Percentiles rank a stretch among this genome's conserved stretches.
Evolutionary conservation across 495 filamentous ascomycete genomes (phyloP).

Genomic region (Xylaria curta): DNA sequence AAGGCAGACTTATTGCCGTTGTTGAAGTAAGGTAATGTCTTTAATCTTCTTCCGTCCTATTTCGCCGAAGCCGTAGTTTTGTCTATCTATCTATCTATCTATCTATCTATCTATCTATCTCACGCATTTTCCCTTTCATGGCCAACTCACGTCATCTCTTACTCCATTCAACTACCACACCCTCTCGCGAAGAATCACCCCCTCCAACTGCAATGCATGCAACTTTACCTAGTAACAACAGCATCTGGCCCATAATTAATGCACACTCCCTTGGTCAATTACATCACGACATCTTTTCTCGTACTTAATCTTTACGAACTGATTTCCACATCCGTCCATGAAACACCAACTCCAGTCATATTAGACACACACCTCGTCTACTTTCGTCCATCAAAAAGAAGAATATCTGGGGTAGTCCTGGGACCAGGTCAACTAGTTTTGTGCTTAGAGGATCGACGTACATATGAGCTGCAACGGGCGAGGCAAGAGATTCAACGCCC

Average conservation of each 20-base stretch:
- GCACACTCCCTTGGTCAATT: constrained; percentile 3
- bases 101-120: constrained; percentile 3
- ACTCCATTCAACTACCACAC: constrained; percentile 9
- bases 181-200: constrained; percentile 18
- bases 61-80: constrained; percentile 3
- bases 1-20: neutral
- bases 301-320: neutral
- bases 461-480: constrained; percentile 1
- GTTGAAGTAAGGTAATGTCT: neutral
- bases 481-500: neutral
- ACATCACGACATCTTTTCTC: constrained; percentile 24
- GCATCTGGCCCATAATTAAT: neutral
- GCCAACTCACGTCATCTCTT: constrained; percentile 16
- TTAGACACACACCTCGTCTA: constrained; percentile 12
- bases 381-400: constrained; percentile 1
- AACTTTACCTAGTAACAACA: constrained; percentile 9
- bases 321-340: constrained; percentile 24
- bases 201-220: constrained; percentile 5
- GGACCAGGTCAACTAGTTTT: neutral
- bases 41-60: neutral
- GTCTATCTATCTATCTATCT: constrained; percentile 3
- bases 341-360: constrained; percentile 12
- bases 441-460: neutral
- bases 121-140: constrained; percentile 8
- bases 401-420: neutral